These are phyloP conservation scores for Actinomortierella wolfii DNA, from an alignment of 371 early-diverging fungal genomes.

Conservation along the genomic window DNA sequence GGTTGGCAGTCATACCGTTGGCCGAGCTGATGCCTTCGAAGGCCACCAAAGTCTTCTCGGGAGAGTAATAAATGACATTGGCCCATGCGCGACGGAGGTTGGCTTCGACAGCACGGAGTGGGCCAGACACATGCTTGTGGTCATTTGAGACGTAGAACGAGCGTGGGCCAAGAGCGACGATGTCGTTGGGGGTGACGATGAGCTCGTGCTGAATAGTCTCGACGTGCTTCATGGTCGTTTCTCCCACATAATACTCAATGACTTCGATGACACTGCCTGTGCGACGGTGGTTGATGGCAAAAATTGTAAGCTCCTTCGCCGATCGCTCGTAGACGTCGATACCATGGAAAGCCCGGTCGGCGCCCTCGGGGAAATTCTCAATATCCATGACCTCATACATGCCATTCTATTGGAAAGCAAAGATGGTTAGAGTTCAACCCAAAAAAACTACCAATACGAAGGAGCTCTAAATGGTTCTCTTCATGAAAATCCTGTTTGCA, in stretches of 20 bases:
- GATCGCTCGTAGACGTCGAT: conserved; percentile 51
- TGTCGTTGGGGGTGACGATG: conserved; percentile 55
- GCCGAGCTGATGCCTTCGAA: conserved; percentile 34
- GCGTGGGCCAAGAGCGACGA: conserved; percentile 50
- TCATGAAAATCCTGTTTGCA: background rate
- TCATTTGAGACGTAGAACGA: conserved; percentile 63
- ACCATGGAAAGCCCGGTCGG: conserved; percentile 52
- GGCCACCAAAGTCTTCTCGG: conserved; percentile 42
- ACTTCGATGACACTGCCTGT: conserved; percentile 53
- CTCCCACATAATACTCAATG: conserved; percentile 50
- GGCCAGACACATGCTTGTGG: conserved; percentile 20
- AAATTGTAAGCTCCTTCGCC: conserved; percentile 41
- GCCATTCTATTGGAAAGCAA: too few species aligned
- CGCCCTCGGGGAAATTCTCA: conserved; percentile 17
- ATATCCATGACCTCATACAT: conserved; percentile 19
- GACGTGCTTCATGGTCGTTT: conserved; percentile 40
- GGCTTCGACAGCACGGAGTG: conserved; percentile 44
- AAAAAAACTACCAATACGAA: background rate
- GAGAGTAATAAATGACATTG: conserved; percentile 48
- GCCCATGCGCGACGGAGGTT: conserved; percentile 48
- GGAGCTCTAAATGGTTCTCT: background rate
- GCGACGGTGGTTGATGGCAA: conserved; percentile 55
- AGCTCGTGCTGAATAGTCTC: conserved; percentile 53
- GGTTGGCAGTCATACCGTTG: conserved; percentile 51
- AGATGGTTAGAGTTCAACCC: conserved; percentile 2